Conservation (phyloP, 768 basidiomycete species). For the Lactarius hengduanensis region DNA sequence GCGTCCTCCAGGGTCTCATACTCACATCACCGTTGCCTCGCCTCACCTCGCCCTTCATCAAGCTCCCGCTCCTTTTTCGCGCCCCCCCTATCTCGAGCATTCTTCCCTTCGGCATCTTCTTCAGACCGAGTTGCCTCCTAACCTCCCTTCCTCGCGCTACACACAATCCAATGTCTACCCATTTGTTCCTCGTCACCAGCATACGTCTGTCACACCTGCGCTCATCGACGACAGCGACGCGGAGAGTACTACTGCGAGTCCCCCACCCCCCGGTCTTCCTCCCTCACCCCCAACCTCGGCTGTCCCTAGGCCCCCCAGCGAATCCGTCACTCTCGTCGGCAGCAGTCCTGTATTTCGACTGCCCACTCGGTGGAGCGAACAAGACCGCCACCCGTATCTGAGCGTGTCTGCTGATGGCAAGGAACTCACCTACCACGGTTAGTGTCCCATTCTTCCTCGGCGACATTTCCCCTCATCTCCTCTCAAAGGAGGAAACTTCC, state of each 20-base stretch:
- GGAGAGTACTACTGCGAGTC: conserved; percentile 30
- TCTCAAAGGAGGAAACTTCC: conserved; percentile 16
- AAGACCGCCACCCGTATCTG: conserved; percentile 56
- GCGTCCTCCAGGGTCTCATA: conserved; percentile 31
- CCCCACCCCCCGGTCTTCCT: conserved; percentile 28
- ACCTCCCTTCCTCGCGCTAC: conserved; percentile 35
- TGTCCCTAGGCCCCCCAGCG: conserved; percentile 22
- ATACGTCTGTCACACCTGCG: conserved; percentile 40
- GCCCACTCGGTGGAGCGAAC: conserved; percentile 79
- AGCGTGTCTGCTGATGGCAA: conserved; percentile 69
- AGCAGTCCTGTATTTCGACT: conserved; percentile 46
- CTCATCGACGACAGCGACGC: conserved; percentile 30
- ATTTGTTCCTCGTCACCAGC: conserved; percentile 36
- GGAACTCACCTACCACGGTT: conserved; percentile 71
- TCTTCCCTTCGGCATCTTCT: conserved; percentile 71
- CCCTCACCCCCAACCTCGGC: conserved; percentile 16
- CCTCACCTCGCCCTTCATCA: conserved; percentile 35
- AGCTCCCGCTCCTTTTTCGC: conserved; percentile 48
- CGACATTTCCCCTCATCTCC: conserved; percentile 4
- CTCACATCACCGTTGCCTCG: conserved; percentile 31
- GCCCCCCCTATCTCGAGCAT: conserved; percentile 74
- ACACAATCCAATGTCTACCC: conserved; percentile 21
- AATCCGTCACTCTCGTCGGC: conserved; percentile 26
- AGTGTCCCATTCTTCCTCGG: conserved; percentile 22
- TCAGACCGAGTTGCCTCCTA: conserved; percentile 51